phyloP scores from a whole-genome alignment of 108 stramenopile species.

The Aurantiochytrium sp. region DNA sequence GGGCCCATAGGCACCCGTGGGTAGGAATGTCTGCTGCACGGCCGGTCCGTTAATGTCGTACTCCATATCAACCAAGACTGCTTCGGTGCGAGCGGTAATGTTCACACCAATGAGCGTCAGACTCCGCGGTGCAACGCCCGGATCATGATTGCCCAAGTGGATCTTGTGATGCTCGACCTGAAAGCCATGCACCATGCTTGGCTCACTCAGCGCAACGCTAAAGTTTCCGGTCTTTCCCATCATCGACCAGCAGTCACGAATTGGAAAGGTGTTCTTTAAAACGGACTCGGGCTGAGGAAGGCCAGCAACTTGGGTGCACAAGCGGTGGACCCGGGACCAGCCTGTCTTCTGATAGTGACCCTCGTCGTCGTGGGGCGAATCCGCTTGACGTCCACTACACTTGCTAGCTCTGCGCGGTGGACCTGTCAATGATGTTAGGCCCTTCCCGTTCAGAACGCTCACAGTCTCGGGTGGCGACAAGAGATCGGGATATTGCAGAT shows the following conservation, averaged over 20 bases:
- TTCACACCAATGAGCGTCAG: background rate
- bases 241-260: conserved; percentile 7
- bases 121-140: background rate
- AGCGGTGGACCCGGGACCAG: background rate
- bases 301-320: background rate
- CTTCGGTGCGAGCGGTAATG: background rate
- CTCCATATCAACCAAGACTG: background rate
- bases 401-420: no score
- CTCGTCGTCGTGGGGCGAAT: background rate
- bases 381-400: no score
- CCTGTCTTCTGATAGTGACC: background rate
- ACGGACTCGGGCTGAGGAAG: background rate
- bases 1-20: background rate
- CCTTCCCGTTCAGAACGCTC: no score
- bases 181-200: background rate
- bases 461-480: no score
- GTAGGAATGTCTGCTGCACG: background rate
- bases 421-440: no score
- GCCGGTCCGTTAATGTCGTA: background rate
- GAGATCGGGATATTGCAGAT: no score
- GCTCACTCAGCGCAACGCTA: background rate
- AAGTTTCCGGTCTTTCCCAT: background rate
- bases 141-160: background rate
- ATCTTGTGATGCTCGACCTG: background rate
- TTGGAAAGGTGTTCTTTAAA: background rate